A percentile compares a stretch with the other conserved stretches of the same genome.
These are phyloP conservation scores for Diutina rugosa DNA, from an alignment of 1,139 yeast species.

Conservation along the genomic window DNA sequence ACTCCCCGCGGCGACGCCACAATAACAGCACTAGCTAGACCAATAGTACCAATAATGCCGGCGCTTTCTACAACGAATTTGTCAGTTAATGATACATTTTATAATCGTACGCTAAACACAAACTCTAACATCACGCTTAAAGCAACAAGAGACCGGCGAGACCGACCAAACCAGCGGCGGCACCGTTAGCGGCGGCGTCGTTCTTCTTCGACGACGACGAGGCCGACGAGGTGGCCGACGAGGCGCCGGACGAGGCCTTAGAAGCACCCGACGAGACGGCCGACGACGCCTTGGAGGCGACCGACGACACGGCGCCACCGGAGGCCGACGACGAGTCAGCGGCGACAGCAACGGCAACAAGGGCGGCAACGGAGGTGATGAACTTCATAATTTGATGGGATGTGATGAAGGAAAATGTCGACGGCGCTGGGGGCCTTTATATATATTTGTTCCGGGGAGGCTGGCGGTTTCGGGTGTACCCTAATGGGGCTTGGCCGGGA, in stretches of 20 bases:
- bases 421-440: not conserved
- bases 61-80: not conserved
- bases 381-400: not conserved
- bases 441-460: not conserved
- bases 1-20: no score
- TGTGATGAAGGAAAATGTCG: not conserved
- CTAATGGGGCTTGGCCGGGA: not conserved
- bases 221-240: not conserved
- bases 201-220: not conserved
- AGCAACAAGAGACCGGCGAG: slow-evolving; percentile 1
- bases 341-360: not conserved
- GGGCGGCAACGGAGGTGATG: not conserved
- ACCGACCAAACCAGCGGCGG: not conserved
- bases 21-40: no score
- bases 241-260: not conserved
- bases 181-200: not conserved
- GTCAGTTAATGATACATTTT: not conserved
- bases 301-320: not conserved
- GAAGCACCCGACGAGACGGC: not conserved
- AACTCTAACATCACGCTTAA: not conserved
- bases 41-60: no score
- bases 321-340: not conserved
- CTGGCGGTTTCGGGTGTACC: not conserved
- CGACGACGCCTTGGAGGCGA: not conserved
- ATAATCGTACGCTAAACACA: not conserved